phyloP scores from a whole-genome alignment of 306 rosid species.

The Sophora flavescens region DNA sequence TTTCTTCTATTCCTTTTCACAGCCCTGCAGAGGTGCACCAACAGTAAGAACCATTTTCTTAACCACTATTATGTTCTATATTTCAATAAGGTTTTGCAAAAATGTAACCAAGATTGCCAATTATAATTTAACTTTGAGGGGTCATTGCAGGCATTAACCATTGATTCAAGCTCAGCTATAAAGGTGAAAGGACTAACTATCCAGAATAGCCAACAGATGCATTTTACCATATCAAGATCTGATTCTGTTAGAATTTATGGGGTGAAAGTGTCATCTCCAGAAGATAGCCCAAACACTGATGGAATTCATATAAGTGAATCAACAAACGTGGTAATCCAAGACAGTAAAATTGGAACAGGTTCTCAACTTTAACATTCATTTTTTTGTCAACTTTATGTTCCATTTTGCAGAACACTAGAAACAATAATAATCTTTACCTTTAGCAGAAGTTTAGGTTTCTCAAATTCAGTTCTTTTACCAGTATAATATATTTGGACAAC shows the following conservation, averaged over 20 bases:
- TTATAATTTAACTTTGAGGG: constrained; percentile 40
- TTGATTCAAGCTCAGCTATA: constrained; percentile 78
- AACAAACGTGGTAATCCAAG: constrained; percentile 80
- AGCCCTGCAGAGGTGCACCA: constrained; percentile 98
- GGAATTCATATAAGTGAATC: constrained; percentile 96
- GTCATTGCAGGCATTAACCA: constrained; percentile 85
- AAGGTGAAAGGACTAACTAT: constrained; percentile 80
- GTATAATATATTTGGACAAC: too few relatives aligned
- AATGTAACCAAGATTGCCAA: constrained; percentile 21
- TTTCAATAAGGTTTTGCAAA: constrained; percentile 29
- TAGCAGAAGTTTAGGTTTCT: too few relatives aligned
- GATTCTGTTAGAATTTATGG: constrained; percentile 71
- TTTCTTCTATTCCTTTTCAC: constrained; percentile 43
- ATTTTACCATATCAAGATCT: constrained; percentile 71
- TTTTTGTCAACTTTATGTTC: neutral
- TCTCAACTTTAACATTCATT: constrained; percentile 38
- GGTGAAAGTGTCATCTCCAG: constrained; percentile 80
- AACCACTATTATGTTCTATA: neutral
- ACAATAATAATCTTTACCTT: too few relatives aligned
- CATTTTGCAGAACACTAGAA: neutral
- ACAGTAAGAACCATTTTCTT: constrained; percentile 70
- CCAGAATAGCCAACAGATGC: constrained; percentile 95
- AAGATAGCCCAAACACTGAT: constrained; percentile 94
- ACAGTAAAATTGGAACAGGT: constrained; percentile 96
- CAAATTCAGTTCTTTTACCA: too few relatives aligned